phyloP scores from a whole-genome alignment of 352 stramenopile genomes.

The Globisporangium nagaii region DNA sequence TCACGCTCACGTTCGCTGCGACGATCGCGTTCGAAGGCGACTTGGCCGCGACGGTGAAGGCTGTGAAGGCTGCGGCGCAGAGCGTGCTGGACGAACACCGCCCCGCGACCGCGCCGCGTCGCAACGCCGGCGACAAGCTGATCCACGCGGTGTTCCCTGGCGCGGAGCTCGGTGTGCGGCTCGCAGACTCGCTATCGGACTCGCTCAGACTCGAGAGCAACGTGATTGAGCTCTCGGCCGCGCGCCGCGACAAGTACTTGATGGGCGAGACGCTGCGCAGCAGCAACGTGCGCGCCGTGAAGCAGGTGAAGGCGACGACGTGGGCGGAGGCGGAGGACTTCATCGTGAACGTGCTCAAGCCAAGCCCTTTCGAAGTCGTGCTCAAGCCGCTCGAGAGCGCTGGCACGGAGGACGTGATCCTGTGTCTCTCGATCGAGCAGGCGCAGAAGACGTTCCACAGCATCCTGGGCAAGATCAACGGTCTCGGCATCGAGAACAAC shows the following conservation, averaged over 20 bases:
- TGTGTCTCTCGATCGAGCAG: conserved; percentile 77
- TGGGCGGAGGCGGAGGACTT: conserved; percentile 74
- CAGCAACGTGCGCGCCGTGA: conserved; percentile 81
- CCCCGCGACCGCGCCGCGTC: neutral
- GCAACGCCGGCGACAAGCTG: conserved; percentile 19
- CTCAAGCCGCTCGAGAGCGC: conserved; percentile 88
- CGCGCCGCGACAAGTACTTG: conserved; percentile 75
- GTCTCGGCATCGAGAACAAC: conserved; percentile 81
- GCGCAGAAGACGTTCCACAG: conserved; percentile 73
- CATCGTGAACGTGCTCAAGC: conserved; percentile 54
- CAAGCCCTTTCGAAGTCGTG: conserved; percentile 77
- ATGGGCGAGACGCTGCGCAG: conserved; percentile 86
- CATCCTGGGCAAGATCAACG: conserved; percentile 86
- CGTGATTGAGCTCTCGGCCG: conserved; percentile 58
- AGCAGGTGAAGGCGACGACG: conserved; percentile 83
- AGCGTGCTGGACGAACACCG: conserved; percentile 19
- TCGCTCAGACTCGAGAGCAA: conserved; percentile 85
- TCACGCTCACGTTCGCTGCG: conserved; percentile 72
- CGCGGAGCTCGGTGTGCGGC: conserved; percentile 90
- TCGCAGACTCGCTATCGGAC: conserved; percentile 88
- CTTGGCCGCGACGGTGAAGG: conserved; percentile 38
- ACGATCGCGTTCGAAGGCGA: conserved; percentile 65
- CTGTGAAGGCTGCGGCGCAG: conserved; percentile 37
- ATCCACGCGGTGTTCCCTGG: conserved; percentile 88
- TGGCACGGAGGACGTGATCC: conserved; percentile 69